Evolutionary conservation across 202 grass and related monocot genomes (phyloP).

Genomic region (Schoenoplectus triqueter): DNA sequence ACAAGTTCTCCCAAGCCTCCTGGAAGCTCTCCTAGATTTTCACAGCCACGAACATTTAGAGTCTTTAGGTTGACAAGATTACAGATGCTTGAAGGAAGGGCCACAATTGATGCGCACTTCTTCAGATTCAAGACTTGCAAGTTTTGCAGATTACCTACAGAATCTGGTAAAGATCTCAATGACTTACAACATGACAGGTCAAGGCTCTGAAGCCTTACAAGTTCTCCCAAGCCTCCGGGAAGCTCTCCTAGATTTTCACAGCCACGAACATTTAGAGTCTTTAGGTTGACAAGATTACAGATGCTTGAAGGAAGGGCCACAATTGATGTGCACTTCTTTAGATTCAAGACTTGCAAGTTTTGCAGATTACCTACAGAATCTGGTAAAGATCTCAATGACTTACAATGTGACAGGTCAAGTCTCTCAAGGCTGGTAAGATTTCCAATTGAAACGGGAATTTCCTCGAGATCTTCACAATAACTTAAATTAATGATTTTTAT

Average conservation of each 20-base stretch:
- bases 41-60: not conserved
- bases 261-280: not conserved
- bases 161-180: conserved; percentile 2
- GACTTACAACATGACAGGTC: not conserved
- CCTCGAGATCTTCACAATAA: not conserved
- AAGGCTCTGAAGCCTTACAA: not conserved
- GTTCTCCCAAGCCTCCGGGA: not conserved
- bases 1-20: conserved; percentile 10
- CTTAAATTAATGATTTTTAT: not conserved
- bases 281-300: too few relatives aligned
- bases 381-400: not conserved
- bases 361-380: too few relatives aligned
- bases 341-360: too few relatives aligned
- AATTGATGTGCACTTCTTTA: not conserved
- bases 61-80: not conserved
- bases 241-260: not conserved
- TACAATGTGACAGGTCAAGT: not conserved
- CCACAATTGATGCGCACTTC: not conserved
- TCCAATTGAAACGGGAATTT: not conserved
- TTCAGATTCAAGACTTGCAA: not conserved
- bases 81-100: not conserved
- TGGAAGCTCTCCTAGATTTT: not conserved
- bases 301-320: too few relatives aligned
- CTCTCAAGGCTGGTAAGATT: not conserved
- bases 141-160: not conserved